phyloP scores from a whole-genome alignment of 345 rosid species.

The Boechera retrofracta region DNA sequence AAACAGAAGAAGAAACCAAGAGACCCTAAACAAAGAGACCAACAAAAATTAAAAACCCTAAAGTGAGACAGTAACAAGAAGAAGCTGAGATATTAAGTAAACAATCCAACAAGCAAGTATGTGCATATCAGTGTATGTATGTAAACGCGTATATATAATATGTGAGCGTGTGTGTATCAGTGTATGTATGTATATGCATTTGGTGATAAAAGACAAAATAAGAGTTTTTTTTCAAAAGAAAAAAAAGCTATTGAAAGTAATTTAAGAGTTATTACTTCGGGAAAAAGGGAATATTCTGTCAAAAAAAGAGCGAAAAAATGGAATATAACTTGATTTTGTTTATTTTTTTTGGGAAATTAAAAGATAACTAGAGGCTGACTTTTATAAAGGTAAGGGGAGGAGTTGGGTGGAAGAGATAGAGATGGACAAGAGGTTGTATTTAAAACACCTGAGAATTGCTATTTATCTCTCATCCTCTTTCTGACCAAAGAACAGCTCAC shows the following conservation, averaged over 20 bases:
- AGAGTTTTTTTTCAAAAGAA: not conserved
- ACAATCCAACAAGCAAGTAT: constrained; percentile 35
- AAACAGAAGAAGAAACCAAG: constrained; percentile 28
- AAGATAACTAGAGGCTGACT: constrained; percentile 40
- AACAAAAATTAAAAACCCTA: constrained; percentile 32
- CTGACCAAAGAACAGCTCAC: constrained; percentile 48
- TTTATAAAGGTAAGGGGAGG: constrained; percentile 29
- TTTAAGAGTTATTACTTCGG: not conserved
- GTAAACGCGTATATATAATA: constrained; percentile 13
- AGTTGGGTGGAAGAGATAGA: constrained; percentile 45
- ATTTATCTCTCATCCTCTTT: constrained; percentile 46
- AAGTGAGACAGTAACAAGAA: constrained; percentile 42
- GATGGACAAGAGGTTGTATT: constrained; percentile 40
- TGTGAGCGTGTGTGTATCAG: constrained; percentile 23
- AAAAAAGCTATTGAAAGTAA: not conserved
- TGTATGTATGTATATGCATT: constrained; percentile 27
- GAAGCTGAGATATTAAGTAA: constrained; percentile 41
- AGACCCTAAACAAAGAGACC: constrained; percentile 34
- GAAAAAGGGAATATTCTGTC: constrained; percentile 24
- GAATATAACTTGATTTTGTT: not conserved
- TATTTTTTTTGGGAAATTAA: constrained; percentile 17
- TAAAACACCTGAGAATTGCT: constrained; percentile 47
- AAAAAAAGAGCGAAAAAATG: not conserved
- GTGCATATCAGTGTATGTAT: not conserved
- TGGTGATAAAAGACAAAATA: constrained; percentile 36